Evolutionary conservation across 179 eudicot species (phyloP), one percentile per base, ranked within the genome.

Genomic region (Nepenthes alata): DNA sequence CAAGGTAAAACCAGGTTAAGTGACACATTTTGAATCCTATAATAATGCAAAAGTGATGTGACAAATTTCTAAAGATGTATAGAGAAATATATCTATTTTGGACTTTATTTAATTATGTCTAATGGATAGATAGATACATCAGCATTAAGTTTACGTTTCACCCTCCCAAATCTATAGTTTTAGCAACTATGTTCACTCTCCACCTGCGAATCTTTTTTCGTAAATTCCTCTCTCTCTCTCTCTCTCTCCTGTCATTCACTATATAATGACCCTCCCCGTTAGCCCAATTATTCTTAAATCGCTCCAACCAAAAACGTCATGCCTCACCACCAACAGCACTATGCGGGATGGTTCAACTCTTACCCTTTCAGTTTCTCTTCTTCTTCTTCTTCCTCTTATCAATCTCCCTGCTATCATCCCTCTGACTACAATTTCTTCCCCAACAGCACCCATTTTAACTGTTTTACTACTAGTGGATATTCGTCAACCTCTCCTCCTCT

Each of bases 381-480:
- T 13, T 47, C 50, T 47, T 36, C 62, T 73, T 68, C 62, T 6
- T 47, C 66, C 14, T 7, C 53, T 11, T 7, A 50, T 50, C n/a
- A 50, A 1, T n/a, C 4, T 59, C 53, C n/a, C 53, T 2, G 11
- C 53, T 50, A 50, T n/a, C 8, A 41, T 41, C 8, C 45, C 8
- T 41, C 5, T 41, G 45, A 10, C n/a, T 50, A 50, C 53, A 50
- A 50, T 13, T 50, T 50, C 53, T 50, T 50, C n/a, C 11, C 53
- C 2, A 13, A 13, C 5, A 11, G 11, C 13, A 50, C 4, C 53
- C 53, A 50, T 3, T 50, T 50, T n/a, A 8, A 13, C 12, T 11
- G 4, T 11, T 13, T 11, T 4, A 6, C 53, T 11, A 63, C 80
- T 73, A 77, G 49, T 62, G 60, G 1, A n/a, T 7, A 38, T 55